These are phyloP conservation scores for Neophaeococcomyces aloes DNA, from an alignment of 2,329 filamentous ascomycete species.

Conservation along the genomic window DNA sequence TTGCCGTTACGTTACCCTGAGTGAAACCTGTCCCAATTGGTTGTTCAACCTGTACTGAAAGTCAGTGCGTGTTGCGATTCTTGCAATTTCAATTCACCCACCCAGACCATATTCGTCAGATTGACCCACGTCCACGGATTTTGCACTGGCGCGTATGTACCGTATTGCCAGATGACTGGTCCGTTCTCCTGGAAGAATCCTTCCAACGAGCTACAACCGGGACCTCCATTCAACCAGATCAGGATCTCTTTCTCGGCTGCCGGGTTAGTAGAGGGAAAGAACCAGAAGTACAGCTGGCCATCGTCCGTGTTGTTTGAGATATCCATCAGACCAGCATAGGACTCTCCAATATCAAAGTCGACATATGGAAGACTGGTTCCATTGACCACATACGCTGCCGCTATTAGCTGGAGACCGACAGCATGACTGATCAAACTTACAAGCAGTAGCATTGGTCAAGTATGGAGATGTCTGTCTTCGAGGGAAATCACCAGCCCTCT, in stretches of 20 bases:
- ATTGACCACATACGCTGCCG: conserved; percentile 51
- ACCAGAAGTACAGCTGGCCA: conserved; percentile 40
- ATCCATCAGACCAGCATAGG: conserved; percentile 42
- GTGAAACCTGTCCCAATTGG: conserved; percentile 57
- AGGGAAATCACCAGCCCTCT: conserved; percentile 7
- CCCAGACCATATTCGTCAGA: conserved; percentile 66
- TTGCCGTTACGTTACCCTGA: conserved; percentile 53
- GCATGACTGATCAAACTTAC: conserved; percentile 10
- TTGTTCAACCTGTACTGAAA: conserved; percentile 5
- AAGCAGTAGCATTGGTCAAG: conserved; percentile 15
- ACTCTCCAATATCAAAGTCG: conserved; percentile 51
- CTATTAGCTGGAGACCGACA: background rate
- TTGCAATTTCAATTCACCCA: conserved; percentile 44
- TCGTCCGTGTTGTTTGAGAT: conserved; percentile 38
- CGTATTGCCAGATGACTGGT: conserved; percentile 25
- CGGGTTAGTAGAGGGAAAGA: conserved; percentile 38
- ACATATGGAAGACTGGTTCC: conserved; percentile 57
- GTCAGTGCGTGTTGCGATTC: background rate
- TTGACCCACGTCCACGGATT: conserved; percentile 58
- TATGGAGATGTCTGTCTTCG: conserved; percentile 11
- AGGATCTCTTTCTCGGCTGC: conserved; percentile 34
- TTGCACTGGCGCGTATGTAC: conserved; percentile 23
- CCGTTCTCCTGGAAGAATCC: conserved; percentile 30
- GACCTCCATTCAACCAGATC: conserved; percentile 68
- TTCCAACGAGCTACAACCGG: conserved; percentile 81